Conservation (phyloP, 208 protist genomes). For the Acanthamoeba rhysodes region DNA sequence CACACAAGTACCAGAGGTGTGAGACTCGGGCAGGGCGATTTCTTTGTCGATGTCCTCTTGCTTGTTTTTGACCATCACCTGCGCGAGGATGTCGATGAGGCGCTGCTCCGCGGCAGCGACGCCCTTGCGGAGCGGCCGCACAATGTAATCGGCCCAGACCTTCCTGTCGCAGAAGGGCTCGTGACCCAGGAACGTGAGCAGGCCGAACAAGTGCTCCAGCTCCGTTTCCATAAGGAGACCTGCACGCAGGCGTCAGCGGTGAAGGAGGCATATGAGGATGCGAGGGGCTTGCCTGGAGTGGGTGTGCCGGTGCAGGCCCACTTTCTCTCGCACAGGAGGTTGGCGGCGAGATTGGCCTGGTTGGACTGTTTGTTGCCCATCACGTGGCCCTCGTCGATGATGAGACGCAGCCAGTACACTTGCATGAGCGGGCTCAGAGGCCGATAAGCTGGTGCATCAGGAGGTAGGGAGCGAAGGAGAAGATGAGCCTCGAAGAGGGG, state of each 20-base stretch:
- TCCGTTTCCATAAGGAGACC: constrained; percentile 59
- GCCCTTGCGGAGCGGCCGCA: constrained; percentile 67
- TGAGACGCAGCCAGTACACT: constrained; percentile 82
- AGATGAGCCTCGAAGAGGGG: neutral
- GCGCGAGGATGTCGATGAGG: constrained; percentile 59
- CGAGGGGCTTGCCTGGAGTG: constrained; percentile 23
- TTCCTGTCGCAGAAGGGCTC: constrained; percentile 50
- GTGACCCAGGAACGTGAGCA: constrained; percentile 74
- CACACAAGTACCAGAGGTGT: neutral
- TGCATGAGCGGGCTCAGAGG: constrained; percentile 57
- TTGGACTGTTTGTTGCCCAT: constrained; percentile 78
- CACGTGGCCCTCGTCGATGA: constrained; percentile 86
- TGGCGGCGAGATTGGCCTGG: neutral
- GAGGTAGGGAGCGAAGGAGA: neutral
- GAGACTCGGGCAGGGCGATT: constrained; percentile 28
- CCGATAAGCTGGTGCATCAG: neutral
- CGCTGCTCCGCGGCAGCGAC: constrained; percentile 25
- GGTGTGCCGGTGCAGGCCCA: constrained; percentile 83
- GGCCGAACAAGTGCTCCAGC: constrained; percentile 72
- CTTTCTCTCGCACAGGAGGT: constrained; percentile 67
- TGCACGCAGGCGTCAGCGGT: neutral
- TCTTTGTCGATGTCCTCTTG: constrained; percentile 68
- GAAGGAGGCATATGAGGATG: neutral
- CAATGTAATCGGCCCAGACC: constrained; percentile 25
- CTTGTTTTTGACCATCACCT: constrained; percentile 69